A percentile compares a stretch with the other conserved stretches of the same genome.
Evolutionary conservation across 78 protist species (phyloP).

Genomic region (Pelomyxa schiedti): DNA sequence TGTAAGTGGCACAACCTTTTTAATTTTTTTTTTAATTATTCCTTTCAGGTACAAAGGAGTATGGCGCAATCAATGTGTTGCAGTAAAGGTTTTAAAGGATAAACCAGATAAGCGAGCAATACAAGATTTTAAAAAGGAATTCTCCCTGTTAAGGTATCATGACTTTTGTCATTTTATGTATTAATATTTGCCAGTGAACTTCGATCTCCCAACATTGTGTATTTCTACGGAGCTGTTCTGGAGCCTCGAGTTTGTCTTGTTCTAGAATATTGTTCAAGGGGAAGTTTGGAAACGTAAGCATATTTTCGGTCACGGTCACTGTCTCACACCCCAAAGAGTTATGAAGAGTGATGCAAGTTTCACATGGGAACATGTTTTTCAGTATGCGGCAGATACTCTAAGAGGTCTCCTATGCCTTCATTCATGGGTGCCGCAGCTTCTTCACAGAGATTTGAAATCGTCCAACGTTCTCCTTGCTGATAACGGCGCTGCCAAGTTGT

Average conservation of each 20-base stretch:
- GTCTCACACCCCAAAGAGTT: too few species aligned
- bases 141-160: too few species aligned
- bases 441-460: conserved; percentile 51
- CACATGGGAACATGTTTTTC: conserved; percentile 46
- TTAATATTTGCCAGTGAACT: background rate
- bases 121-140: background rate
- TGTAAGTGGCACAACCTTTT: too few species aligned
- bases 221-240: conserved; percentile 51
- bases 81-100: background rate
- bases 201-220: conserved; percentile 37
- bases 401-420: conserved; percentile 43
- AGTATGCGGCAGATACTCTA: conserved; percentile 24
- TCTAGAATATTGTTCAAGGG: conserved; percentile 44
- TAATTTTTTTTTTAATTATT: too few species aligned
- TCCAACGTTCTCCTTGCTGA: conserved; percentile 15
- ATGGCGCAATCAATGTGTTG: background rate
- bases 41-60: background rate
- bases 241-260: conserved; percentile 37
- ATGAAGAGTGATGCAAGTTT: conserved; percentile 31
- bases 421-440: conserved; percentile 53
- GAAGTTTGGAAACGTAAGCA: conserved; percentile 31
- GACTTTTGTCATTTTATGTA: too few species aligned
- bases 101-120: background rate
- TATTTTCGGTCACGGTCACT: too few species aligned
- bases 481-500: background rate